Conservation (phyloP, 306 rosid genomes). For the Quercus glauca region DNA sequence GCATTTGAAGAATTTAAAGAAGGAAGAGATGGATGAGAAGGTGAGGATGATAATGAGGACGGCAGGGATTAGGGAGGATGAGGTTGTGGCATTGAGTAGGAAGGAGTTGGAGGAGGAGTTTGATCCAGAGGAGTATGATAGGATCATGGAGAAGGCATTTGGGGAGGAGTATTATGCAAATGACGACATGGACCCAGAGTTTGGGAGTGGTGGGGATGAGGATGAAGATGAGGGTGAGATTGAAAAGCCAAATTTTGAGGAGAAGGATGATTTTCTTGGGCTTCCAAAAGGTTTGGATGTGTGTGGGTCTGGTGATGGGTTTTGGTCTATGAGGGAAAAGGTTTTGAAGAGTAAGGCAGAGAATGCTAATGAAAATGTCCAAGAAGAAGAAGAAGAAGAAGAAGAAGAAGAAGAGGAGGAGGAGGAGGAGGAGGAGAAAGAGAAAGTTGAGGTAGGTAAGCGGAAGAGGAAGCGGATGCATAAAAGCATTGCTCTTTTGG, state of each 20-base stretch:
- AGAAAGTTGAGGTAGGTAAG: conserved; percentile 38
- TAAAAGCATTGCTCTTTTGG: conserved; percentile 53
- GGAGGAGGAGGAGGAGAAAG: no score
- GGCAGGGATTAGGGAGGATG: conserved; percentile 75
- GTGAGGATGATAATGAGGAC: conserved; percentile 61
- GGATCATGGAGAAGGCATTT: conserved; percentile 77
- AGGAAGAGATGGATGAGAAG: conserved; percentile 79
- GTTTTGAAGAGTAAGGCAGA: conserved; percentile 45
- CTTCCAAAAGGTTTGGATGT: conserved; percentile 72
- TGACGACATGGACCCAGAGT: conserved; percentile 57
- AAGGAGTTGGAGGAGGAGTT: conserved; percentile 77
- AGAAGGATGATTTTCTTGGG: conserved; percentile 85
- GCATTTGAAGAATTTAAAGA: conserved; percentile 83
- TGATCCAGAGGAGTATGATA: conserved; percentile 82
- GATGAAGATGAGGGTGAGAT: conserved; percentile 44
- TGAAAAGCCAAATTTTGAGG: conserved; percentile 80
- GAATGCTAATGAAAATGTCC: conserved; percentile 30
- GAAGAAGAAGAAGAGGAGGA: conserved; percentile 9
- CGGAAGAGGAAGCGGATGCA: conserved; percentile 65
- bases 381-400: conserved; percentile 28
- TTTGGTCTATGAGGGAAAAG: conserved; percentile 67
- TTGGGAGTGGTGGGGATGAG: conserved; percentile 32
- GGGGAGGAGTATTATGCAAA: conserved; percentile 63
- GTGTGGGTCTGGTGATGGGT: conserved; percentile 54
- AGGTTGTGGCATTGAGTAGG: conserved; percentile 42